Conservation (phyloP, 2,329 filamentous ascomycete genomes). For the Fusarium nelsonii region DNA sequence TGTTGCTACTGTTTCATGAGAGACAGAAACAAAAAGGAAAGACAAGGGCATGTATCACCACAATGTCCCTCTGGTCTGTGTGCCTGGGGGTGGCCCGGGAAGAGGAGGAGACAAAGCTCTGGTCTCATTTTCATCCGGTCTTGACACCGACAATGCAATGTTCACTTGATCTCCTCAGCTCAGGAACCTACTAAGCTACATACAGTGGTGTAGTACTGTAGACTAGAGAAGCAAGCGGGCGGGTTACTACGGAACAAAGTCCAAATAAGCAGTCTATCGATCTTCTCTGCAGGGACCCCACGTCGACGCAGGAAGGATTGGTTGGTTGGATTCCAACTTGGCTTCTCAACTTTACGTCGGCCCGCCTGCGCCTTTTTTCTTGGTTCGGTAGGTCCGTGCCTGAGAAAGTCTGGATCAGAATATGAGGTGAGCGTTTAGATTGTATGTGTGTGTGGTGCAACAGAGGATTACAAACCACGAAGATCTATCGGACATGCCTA, state of each 20-base stretch:
- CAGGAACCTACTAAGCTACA: not conserved
- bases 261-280: conserved; percentile 32
- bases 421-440: not conserved
- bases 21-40: conserved; percentile 22
- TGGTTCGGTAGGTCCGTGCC: conserved; percentile 7
- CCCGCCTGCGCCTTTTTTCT: conserved; percentile 10
- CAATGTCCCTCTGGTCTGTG: conserved; percentile 6
- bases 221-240: not conserved
- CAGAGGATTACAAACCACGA: not conserved
- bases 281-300: conserved; percentile 30
- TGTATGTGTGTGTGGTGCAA: not conserved
- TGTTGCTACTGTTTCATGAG: not conserved
- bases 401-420: not conserved
- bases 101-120: not conserved
- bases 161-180: not conserved
- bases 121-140: conserved; percentile 2
- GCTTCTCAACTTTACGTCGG: not conserved
- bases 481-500: not conserved
- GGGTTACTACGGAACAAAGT: conserved; percentile 30
- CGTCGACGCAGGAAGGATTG: conserved; percentile 16
- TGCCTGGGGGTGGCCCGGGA: conserved; percentile 18
- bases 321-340: conserved; percentile 9
- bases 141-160: conserved; percentile 1
- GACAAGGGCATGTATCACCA: conserved; percentile 24
- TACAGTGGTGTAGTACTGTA: not conserved